Conservation (phyloP, 371 early-diverging fungal species). For the Actinomortierella ambigua region DNA sequence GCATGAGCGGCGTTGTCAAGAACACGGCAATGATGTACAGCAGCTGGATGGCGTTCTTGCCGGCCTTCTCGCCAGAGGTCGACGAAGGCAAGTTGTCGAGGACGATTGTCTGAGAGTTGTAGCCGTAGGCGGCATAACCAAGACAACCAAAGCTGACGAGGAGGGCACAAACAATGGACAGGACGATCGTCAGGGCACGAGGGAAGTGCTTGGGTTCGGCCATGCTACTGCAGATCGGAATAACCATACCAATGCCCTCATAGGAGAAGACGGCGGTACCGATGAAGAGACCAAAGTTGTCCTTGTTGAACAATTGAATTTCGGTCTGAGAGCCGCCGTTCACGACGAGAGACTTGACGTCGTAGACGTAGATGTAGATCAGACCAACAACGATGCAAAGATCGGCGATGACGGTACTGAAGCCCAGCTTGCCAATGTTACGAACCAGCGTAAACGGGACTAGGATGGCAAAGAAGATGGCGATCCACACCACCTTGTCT, state of each 20-base stretch:
- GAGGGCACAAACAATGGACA: slow-evolving; percentile 70
- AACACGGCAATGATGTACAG: slow-evolving; percentile 89
- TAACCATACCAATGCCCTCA: slow-evolving; percentile 90
- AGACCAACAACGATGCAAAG: slow-evolving; percentile 85
- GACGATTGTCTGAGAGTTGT: slow-evolving; percentile 80
- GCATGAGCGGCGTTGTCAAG: slow-evolving; percentile 81
- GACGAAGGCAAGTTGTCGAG: slow-evolving; percentile 79
- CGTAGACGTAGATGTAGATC: slow-evolving; percentile 81
- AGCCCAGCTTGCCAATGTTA: slow-evolving; percentile 82
- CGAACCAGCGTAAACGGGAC: slow-evolving; percentile 88
- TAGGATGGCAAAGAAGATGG: slow-evolving; percentile 69
- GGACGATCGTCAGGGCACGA: slow-evolving; percentile 70
- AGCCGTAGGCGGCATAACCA: slow-evolving; percentile 87
- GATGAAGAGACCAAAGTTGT: slow-evolving; percentile 81
- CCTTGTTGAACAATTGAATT: slow-evolving; percentile 54
- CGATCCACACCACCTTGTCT: slow-evolving; percentile 61
- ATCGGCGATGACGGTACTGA: slow-evolving; percentile 88
- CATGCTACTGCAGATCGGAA: slow-evolving; percentile 91
- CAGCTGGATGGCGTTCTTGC: slow-evolving; percentile 70
- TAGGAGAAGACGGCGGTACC: slow-evolving; percentile 95
- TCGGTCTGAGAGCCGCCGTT: slow-evolving; percentile 43
- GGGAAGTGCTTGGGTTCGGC: slow-evolving; percentile 81
- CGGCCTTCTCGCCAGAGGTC: slow-evolving; percentile 47
- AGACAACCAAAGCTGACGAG: slow-evolving; percentile 79
- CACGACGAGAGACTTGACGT: slow-evolving; percentile 66